Evolutionary conservation across 2,329 filamentous ascomycete species (phyloP).

Genomic region (Myrmaecium sp.): DNA sequence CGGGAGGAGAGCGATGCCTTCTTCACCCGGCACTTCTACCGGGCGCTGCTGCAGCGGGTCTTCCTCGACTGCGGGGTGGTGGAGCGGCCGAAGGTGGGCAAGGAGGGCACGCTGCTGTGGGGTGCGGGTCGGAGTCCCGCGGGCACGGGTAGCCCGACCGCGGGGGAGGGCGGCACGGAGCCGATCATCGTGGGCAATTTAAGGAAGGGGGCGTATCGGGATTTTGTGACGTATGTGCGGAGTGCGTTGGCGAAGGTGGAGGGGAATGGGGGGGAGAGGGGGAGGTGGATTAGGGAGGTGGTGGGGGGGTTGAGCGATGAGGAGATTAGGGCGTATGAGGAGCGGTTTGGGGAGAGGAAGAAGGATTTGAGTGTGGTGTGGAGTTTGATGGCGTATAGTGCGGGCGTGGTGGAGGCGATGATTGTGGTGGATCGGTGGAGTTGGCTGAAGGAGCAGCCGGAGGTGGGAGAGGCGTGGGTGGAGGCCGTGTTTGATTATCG

Average conservation of each 20-base stretch:
- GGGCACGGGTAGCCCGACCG: slow-evolving; percentile 74
- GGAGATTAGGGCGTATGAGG: slow-evolving; percentile 56
- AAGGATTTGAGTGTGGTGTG: slow-evolving; percentile 77
- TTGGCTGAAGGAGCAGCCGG: slow-evolving; percentile 62
- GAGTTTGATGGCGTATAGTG: slow-evolving; percentile 93
- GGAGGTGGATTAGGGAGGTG: slow-evolving; percentile 40
- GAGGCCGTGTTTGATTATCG: slow-evolving; percentile 83
- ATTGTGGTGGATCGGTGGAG: slow-evolving; percentile 85
- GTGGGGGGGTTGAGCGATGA: slow-evolving; percentile 56
- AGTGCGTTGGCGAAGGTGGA: slow-evolving; percentile 45
- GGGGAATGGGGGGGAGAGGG: slow-evolving; percentile 20
- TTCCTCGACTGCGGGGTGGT: slow-evolving; percentile 75
- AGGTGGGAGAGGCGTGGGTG: slow-evolving; percentile 66
- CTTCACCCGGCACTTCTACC: slow-evolving; percentile 86
- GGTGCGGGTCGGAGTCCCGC: slow-evolving; percentile 53
- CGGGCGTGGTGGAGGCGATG: slow-evolving; percentile 70
- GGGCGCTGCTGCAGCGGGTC: slow-evolving; percentile 79
- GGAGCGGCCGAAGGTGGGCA: slow-evolving; percentile 29
- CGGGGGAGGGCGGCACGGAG: slow-evolving; percentile 45
- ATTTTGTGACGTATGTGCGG: slow-evolving; percentile 72
- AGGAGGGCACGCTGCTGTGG: slow-evolving; percentile 12
- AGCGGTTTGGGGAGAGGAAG: slow-evolving; percentile 44
- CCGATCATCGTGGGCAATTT: slow-evolving; percentile 81
- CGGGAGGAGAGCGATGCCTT: slow-evolving; percentile 64
- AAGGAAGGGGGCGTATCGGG: slow-evolving; percentile 60